phyloP scores from a whole-genome alignment of 805 yeast species.

The Yamadazyma insecticola region DNA sequence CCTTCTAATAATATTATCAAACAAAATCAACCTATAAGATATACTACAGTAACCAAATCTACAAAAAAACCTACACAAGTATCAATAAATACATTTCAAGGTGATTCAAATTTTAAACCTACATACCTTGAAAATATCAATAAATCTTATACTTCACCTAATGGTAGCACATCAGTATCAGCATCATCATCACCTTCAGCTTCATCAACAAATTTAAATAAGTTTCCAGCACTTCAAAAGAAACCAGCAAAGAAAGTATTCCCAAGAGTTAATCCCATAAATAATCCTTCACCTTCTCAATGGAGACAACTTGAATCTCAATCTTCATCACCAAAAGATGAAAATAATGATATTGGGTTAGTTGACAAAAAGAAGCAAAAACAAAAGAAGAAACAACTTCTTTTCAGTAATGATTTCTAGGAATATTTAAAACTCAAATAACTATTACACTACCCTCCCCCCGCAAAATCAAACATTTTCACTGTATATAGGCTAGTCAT shows the following conservation, averaged over 20 bases:
- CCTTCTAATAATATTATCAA: slow-evolving; percentile 8
- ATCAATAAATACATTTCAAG: slow-evolving; percentile 13
- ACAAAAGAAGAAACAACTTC: slow-evolving; percentile 6
- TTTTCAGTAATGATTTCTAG: slow-evolving; percentile 2
- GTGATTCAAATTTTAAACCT: slow-evolving; percentile 22
- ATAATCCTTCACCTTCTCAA: slow-evolving; percentile 12
- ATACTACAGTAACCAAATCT: slow-evolving; percentile 26
- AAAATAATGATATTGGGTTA: slow-evolving; percentile 9
- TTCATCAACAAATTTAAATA: slow-evolving; percentile 12
- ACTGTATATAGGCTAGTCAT: no score
- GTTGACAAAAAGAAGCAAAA: slow-evolving; percentile 9
- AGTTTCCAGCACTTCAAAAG: slow-evolving; percentile 48
- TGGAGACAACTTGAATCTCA: slow-evolving; percentile 16
- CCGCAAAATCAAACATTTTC: no score
- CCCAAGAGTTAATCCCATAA: slow-evolving; percentile 56
- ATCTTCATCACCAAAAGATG: slow-evolving; percentile 1
- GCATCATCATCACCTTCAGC: slow-evolving; percentile 18
- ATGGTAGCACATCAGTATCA: slow-evolving; percentile 8
- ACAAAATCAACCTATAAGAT: slow-evolving; percentile 26
- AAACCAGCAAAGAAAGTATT: slow-evolving; percentile 33
- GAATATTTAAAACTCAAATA: no score
- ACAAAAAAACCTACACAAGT: slow-evolving; percentile 6
- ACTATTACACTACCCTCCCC: no score
- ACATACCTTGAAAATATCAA: slow-evolving; percentile 23
- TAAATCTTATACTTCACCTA: slow-evolving; percentile 16